Evolutionary conservation across 345 rosid species (phyloP), one percentile per base, ranked within the genome.

Genomic region (Salix dunnii): DNA sequence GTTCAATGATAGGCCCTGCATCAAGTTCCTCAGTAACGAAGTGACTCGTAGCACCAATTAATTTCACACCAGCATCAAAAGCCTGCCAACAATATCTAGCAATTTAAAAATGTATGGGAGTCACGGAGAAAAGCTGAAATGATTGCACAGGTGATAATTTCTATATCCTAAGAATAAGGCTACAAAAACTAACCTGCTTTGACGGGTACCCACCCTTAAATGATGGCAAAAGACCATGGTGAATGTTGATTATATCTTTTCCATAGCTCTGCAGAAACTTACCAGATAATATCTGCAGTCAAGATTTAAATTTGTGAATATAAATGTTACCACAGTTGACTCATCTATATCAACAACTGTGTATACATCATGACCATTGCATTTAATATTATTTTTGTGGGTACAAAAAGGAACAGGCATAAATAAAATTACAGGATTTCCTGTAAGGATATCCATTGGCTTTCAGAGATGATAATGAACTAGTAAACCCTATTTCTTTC

Each of bases 181-280:
- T 61, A 71, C 75, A 74, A 42, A 53, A 68, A 72, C 25, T 38
- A 75, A 93, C 99, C 98, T 96, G 99, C 79, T 84, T 92, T 0
- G 91, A 88, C 9, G 99, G 98, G 48, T 81, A 74, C 60, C 97
- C 86, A n/a, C 99, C 99, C 84, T 87, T 93, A 83, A 93, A 96
- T 70, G 99, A 93, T 55, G 99, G 98, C 84, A 96, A 81, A 86
- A 93, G 99, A 36, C 99, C 99, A 75, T 96, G 99, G 84, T 96
- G 99, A 81, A 96, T 96, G 85, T 96, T 96, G 77, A 96, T 93
- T 81, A 93, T 75, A 87, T 93, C 96, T 85, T 93, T 96, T 72
- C 96, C 93, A 77, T 96, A 92, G 79, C 68, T 75, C 84, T 75
- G 85, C 85, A 96, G 87, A 74, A 96, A 92, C 8, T 85, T 80